phyloP scores from a whole-genome alignment of 202 grass and related monocot species.

The Carex arenaria region DNA sequence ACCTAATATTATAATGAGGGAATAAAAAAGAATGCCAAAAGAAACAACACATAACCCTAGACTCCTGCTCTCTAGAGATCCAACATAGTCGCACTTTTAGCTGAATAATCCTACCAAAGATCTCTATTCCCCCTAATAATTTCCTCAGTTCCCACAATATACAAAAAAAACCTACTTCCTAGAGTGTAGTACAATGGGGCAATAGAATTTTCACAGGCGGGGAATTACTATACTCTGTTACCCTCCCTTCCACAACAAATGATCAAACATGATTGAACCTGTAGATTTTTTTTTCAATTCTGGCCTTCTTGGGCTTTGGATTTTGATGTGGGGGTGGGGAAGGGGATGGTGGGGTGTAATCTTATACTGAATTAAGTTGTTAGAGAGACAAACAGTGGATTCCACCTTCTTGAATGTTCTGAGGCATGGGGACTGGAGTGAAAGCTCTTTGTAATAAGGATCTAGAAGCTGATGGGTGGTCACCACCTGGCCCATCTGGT shows the following conservation, averaged over 20 bases:
- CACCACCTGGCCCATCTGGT: slow-evolving; percentile 31
- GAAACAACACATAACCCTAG: slow-evolving; percentile 13
- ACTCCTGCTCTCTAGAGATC: not conserved
- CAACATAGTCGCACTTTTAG: slow-evolving; percentile 9
- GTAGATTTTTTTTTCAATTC: slow-evolving; percentile 30
- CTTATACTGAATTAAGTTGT: slow-evolving; percentile 37
- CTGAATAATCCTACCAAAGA: slow-evolving; percentile 21
- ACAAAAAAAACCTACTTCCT: slow-evolving; percentile 60
- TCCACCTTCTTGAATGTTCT: slow-evolving; percentile 75
- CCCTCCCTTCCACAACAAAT: slow-evolving; percentile 35
- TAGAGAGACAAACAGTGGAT: slow-evolving; percentile 66
- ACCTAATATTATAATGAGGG: slow-evolving; percentile 22
- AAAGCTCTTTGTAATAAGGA: slow-evolving; percentile 85
- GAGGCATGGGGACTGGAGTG: slow-evolving; percentile 59
- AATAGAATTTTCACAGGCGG: slow-evolving; percentile 47
- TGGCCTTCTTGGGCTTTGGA: slow-evolving; percentile 46
- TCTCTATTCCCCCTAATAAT: slow-evolving; percentile 24
- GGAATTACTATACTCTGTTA: slow-evolving; percentile 27
- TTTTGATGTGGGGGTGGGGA: slow-evolving; percentile 23
- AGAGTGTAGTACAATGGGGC: slow-evolving; percentile 45
- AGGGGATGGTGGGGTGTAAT: not conserved
- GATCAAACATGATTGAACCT: slow-evolving; percentile 23
- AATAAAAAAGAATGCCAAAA: slow-evolving; percentile 20
- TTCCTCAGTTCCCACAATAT: slow-evolving; percentile 63
- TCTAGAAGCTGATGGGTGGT: slow-evolving; percentile 43